phyloP scores from a whole-genome alignment of 2,329 filamentous ascomycete genomes.

The Grosmannia huntii region DNA sequence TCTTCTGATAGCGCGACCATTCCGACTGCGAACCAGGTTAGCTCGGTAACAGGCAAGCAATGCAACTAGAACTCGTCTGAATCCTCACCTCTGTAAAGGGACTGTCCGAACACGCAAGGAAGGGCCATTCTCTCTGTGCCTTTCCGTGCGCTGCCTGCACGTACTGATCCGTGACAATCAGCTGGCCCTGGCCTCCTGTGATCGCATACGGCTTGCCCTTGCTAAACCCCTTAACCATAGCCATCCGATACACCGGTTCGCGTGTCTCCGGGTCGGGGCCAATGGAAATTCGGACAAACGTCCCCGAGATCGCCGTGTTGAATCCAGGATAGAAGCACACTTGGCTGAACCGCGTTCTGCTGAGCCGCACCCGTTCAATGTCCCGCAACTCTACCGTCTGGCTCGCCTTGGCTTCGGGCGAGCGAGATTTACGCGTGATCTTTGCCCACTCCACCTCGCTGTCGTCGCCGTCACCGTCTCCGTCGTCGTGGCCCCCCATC shows the following conservation, averaged over 20 bases:
- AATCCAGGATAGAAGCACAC: slow-evolving; percentile 92
- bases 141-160: slow-evolving; percentile 72
- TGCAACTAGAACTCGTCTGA: too few relatives aligned
- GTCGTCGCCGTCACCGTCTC: slow-evolving; percentile 49
- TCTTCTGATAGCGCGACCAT: slow-evolving; percentile 67
- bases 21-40: slow-evolving; percentile 44
- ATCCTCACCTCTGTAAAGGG: slow-evolving; percentile 63
- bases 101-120: slow-evolving; percentile 79
- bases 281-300: slow-evolving; percentile 74
- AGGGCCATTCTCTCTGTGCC: slow-evolving; percentile 72
- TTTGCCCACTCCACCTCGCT: slow-evolving; percentile 72
- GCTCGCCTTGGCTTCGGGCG: slow-evolving; percentile 49
- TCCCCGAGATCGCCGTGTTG: slow-evolving; percentile 66
- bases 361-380: slow-evolving; percentile 71
- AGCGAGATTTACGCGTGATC: slow-evolving; percentile 33
- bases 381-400: slow-evolving; percentile 65
- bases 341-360: slow-evolving; percentile 74
- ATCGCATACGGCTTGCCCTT: slow-evolving; percentile 76
- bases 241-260: slow-evolving; percentile 74
- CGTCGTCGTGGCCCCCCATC: slow-evolving; percentile 20
- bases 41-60: not conserved
- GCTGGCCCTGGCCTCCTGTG: slow-evolving; percentile 57
- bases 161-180: slow-evolving; percentile 77
- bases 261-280: slow-evolving; percentile 63
- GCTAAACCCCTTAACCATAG: slow-evolving; percentile 70